A percentile compares a stretch with the other conserved stretches of the same genome.
These are phyloP conservation scores for Pseudogymnoascus sp. DNA, from an alignment of 2,329 filamentous ascomycete genomes.

Conservation along the genomic window DNA sequence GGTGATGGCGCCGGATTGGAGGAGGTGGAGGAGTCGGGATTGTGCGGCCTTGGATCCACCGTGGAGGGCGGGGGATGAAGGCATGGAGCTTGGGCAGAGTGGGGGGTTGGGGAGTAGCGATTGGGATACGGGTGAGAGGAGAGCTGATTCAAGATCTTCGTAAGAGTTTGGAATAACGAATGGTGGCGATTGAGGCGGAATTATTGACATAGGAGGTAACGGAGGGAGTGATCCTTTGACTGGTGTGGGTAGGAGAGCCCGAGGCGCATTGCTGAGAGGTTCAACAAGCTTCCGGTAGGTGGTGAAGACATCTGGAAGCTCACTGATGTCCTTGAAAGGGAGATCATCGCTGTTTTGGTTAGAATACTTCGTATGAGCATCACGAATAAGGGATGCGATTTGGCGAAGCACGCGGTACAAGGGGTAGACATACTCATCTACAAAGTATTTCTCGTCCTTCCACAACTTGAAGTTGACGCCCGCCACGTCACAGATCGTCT, in stretches of 20 bases:
- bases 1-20: slow-evolving; percentile 51
- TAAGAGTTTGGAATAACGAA: slow-evolving; percentile 54
- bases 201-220: slow-evolving; percentile 39
- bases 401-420: slow-evolving; percentile 11
- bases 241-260: slow-evolving; percentile 47
- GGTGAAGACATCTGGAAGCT: slow-evolving; percentile 65
- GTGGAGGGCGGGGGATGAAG: slow-evolving; percentile 55
- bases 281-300: slow-evolving; percentile 66
- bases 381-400: background rate
- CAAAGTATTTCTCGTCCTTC: slow-evolving; percentile 68
- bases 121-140: slow-evolving; percentile 49
- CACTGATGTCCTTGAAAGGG: slow-evolving; percentile 44
- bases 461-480: slow-evolving; percentile 56
- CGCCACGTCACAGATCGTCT: slow-evolving; percentile 41
- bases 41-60: slow-evolving; percentile 59
- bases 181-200: slow-evolving; percentile 51
- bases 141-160: slow-evolving; percentile 42
- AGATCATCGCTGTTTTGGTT: slow-evolving; percentile 51
- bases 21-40: slow-evolving; percentile 50
- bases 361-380: background rate
- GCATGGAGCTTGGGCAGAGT: slow-evolving; percentile 41
- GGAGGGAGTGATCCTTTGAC: slow-evolving; percentile 44
- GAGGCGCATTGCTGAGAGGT: slow-evolving; percentile 57
- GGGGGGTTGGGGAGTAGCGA: slow-evolving; percentile 43
- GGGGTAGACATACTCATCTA: slow-evolving; percentile 60